These are phyloP conservation scores for Starmerella sp. DNA, from an alignment of 805 yeast species.

Conservation along the genomic window DNA sequence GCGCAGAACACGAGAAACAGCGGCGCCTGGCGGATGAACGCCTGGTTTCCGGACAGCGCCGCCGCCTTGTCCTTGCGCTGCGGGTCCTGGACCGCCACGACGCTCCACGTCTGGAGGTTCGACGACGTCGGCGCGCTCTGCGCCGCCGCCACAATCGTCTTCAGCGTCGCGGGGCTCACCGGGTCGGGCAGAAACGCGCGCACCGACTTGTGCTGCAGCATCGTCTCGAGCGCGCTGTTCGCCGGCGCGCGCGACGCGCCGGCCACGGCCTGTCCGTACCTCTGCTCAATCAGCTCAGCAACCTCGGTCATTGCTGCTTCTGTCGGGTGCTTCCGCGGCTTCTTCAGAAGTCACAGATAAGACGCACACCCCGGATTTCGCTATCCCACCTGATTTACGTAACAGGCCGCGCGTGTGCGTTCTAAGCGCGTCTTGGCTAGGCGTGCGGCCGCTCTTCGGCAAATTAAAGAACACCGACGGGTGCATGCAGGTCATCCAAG, in stretches of 20 bases:
- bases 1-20: neutral
- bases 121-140: neutral
- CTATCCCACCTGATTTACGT: too few relatives aligned
- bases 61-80: neutral
- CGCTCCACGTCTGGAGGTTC: neutral
- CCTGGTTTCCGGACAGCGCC: neutral
- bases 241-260: neutral
- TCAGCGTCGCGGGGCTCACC: neutral
- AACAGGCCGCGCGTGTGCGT: too few relatives aligned
- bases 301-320: neutral
- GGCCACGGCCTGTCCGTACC: neutral
- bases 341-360: too few relatives aligned
- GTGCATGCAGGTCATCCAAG: too few relatives aligned
- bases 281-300: neutral
- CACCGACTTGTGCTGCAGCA: neutral
- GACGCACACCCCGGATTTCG: too few relatives aligned
- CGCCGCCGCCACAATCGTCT: neutral
- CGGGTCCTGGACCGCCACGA: neutral
- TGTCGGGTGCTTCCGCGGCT: too few relatives aligned
- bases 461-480: too few relatives aligned
- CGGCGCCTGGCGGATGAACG: constrained; percentile 1
- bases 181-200: neutral
- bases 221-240: neutral
- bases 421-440: too few relatives aligned
- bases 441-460: too few relatives aligned